A percentile compares a stretch with the other conserved stretches of the same genome.
phyloP scores from a whole-genome alignment of 805 yeast species.

The Wickerhamomyces rabaulensis region DNA sequence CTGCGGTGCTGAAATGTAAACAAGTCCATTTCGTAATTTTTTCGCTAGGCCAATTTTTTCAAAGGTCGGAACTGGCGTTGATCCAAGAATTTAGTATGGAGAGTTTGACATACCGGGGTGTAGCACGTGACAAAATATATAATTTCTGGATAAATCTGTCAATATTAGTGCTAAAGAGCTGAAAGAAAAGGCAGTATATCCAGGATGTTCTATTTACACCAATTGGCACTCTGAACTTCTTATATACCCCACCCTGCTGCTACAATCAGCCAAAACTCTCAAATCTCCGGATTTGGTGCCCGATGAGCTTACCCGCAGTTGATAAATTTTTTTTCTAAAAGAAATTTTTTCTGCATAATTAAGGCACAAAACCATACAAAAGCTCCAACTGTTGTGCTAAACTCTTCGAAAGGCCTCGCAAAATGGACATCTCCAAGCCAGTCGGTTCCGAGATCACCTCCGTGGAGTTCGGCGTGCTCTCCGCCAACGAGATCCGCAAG shows the following conservation, averaged over 20 bases:
- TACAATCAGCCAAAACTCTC: too few species aligned
- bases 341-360: neutral
- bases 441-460: constrained; percentile 90
- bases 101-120: neutral
- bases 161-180: neutral
- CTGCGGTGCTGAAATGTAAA: neutral
- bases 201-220: too few species aligned
- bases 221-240: too few species aligned
- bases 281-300: neutral
- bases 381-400: neutral
- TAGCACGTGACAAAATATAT: neutral
- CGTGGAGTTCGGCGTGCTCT: constrained; percentile 85
- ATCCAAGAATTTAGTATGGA: too few species aligned
- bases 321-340: constrained; percentile 3
- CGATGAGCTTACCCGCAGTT: constrained; percentile 15
- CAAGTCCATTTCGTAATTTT: neutral
- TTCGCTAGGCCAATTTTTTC: constrained; percentile 1
- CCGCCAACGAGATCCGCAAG: constrained; percentile 76
- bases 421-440: constrained; percentile 94
- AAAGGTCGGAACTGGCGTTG: neutral
- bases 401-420: neutral
- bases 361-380: neutral
- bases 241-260: too few species aligned
- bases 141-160: neutral
- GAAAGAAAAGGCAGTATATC: too few species aligned